Percentiles rank a stretch among this genome's conserved stretches.
Evolutionary conservation across 495 filamentous ascomycete genomes (phyloP).

Genomic region (Aspergillus indologenus): DNA sequence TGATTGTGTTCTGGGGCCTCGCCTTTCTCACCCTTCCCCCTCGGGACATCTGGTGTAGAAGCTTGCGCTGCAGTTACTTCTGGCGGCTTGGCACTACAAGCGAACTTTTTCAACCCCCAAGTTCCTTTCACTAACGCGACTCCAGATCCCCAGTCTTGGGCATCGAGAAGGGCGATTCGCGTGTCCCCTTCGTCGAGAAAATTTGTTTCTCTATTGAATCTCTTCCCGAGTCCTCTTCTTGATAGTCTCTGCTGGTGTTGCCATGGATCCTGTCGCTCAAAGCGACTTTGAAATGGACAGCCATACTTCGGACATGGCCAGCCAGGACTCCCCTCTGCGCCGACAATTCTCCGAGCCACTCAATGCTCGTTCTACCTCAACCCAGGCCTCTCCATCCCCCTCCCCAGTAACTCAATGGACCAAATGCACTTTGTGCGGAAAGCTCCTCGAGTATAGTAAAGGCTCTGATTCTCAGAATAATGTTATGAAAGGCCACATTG

Average conservation of each 20-base stretch:
- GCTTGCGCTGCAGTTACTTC: slow-evolving; percentile 34
- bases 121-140: slow-evolving; percentile 27
- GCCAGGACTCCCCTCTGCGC: slow-evolving; percentile 42
- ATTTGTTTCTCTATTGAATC: slow-evolving; percentile 5
- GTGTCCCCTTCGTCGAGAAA: slow-evolving; percentile 6
- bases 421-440: slow-evolving; percentile 41
- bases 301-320: slow-evolving; percentile 41
- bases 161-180: slow-evolving; percentile 5
- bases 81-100: slow-evolving; percentile 44
- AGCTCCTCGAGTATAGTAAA: slow-evolving; percentile 29
- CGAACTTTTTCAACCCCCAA: slow-evolving; percentile 31
- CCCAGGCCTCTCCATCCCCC: slow-evolving; percentile 37
- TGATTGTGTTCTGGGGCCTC: slow-evolving; percentile 13
- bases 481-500: slow-evolving; percentile 32
- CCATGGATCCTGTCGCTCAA: slow-evolving; percentile 39
- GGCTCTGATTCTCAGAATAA: slow-evolving; percentile 27
- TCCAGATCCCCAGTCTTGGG: slow-evolving; percentile 27
- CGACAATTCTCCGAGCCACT: slow-evolving; percentile 46
- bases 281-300: slow-evolving; percentile 39
- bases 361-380: slow-evolving; percentile 36
- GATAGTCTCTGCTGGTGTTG: slow-evolving; percentile 6
- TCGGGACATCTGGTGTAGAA: slow-evolving; percentile 17
- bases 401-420: slow-evolving; percentile 23
- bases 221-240: slow-evolving; percentile 8
- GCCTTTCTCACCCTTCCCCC: slow-evolving; percentile 10